These are phyloP conservation scores for Crithidia acanthocephali DNA, from an alignment of 208 protist species.

Conservation along the genomic window DNA sequence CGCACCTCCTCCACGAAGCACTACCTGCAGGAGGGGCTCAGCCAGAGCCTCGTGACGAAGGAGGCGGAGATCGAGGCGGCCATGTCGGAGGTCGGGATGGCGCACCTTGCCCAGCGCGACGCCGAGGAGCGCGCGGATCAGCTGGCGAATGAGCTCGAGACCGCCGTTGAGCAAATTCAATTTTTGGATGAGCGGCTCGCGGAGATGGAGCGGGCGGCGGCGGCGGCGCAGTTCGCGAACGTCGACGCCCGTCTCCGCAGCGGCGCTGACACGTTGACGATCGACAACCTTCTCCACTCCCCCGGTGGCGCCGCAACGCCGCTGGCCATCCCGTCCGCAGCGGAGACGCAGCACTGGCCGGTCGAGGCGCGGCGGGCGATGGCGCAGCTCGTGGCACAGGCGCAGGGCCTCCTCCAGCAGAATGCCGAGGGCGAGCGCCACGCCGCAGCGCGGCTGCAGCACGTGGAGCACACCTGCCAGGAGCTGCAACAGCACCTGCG, in stretches of 20 bases:
- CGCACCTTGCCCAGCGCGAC: slow-evolving; percentile 65
- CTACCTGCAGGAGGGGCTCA: slow-evolving; percentile 19
- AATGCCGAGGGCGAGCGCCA: slow-evolving; percentile 58
- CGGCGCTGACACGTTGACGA: background rate
- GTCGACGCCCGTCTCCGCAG: slow-evolving; percentile 17
- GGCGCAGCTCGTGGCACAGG: slow-evolving; percentile 48
- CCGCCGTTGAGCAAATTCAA: slow-evolving; percentile 77
- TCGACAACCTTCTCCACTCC: background rate
- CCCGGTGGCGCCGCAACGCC: background rate
- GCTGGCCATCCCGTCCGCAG: slow-evolving; percentile 28
- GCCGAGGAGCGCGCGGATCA: slow-evolving; percentile 64
- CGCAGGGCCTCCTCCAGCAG: slow-evolving; percentile 53
- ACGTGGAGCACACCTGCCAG: slow-evolving; percentile 48
- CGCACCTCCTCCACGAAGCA: slow-evolving; percentile 27
- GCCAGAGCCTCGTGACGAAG: slow-evolving; percentile 35
- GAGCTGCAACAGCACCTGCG: slow-evolving; percentile 46
- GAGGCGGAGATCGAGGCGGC: slow-evolving; percentile 50
- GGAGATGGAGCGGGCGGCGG: slow-evolving; percentile 65
- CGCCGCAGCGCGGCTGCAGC: slow-evolving; percentile 48
- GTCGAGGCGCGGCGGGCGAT: slow-evolving; percentile 49
- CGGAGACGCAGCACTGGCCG: slow-evolving; percentile 50
- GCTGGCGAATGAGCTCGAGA: slow-evolving; percentile 62
- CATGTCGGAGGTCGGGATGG: slow-evolving; percentile 65
- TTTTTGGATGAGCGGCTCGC: slow-evolving; percentile 72
- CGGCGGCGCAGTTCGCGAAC: slow-evolving; percentile 40